Evolutionary conservation across 164 flowering plant genomes (phyloP).

Genomic region (Brasenia schreberi): DNA sequence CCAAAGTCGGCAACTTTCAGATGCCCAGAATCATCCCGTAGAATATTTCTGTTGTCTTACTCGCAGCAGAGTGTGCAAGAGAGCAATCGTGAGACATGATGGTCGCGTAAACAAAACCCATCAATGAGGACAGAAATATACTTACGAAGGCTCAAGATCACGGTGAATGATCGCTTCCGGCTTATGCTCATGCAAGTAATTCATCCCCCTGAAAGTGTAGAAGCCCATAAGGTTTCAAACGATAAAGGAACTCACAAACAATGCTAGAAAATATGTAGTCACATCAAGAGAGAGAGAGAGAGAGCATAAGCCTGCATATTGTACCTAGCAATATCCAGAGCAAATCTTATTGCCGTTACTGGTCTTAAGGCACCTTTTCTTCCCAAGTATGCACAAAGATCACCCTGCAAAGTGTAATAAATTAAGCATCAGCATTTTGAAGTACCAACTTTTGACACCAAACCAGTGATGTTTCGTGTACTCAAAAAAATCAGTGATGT

Average conservation of each 20-base stretch:
- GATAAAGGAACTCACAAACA: neutral
- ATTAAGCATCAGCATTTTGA: neutral
- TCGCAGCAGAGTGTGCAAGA: slow-evolving; percentile 18
- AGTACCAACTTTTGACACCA: too few species aligned
- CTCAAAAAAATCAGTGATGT: too few species aligned
- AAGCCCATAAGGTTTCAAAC: neutral
- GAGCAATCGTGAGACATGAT: neutral
- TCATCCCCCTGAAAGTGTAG: slow-evolving; percentile 67
- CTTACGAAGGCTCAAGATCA: slow-evolving; percentile 97
- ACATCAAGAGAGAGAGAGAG: neutral
- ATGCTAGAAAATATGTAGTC: neutral
- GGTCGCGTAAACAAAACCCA: neutral
- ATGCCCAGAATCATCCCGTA: slow-evolving; percentile 92
- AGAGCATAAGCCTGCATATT: neutral
- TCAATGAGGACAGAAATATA: slow-evolving; percentile 1
- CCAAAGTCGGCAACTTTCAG: slow-evolving; percentile 98
- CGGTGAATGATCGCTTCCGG: slow-evolving; percentile 76
- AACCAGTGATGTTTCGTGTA: too few species aligned
- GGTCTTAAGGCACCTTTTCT: slow-evolving; percentile 53
- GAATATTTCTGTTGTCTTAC: slow-evolving; percentile 66
- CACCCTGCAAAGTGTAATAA: slow-evolving; percentile 50
- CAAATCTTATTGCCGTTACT: slow-evolving; percentile 45
- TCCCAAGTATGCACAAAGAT: slow-evolving; percentile 48
- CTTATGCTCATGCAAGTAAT: slow-evolving; percentile 77
- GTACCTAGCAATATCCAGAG: slow-evolving; percentile 59